Evolutionary conservation across 345 rosid genomes (phyloP).

Genomic region (Rhodamnia argentea): DNA sequence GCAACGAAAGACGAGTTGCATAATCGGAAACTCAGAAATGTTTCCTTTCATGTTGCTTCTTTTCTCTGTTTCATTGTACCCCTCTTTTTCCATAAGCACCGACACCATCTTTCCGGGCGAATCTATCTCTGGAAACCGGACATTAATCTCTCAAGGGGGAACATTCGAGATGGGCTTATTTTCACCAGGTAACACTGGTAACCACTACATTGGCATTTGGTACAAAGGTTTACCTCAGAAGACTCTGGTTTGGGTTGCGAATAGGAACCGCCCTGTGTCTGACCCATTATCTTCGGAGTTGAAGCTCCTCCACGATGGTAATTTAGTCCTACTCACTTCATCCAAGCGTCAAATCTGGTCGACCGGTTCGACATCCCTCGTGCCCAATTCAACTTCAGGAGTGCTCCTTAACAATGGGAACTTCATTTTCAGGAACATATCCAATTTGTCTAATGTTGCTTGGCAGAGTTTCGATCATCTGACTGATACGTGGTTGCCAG

Average conservation of each 20-base stretch:
- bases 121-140: not conserved
- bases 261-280: not conserved
- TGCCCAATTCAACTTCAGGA: not conserved
- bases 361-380: not conserved
- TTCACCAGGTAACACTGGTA: not conserved
- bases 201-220: conserved; percentile 5
- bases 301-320: not conserved
- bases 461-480: conserved; percentile 6
- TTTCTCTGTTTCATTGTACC: not conserved
- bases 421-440: not conserved
- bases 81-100: not conserved
- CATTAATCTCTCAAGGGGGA: not conserved
- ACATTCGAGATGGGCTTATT: conserved; percentile 2
- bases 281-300: not conserved
- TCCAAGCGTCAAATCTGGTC: not conserved
- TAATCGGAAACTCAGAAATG: not conserved
- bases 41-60: not conserved
- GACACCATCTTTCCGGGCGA: not conserved
- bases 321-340: not conserved
- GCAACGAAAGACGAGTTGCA: not conserved
- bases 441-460: not conserved
- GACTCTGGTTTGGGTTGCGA: not conserved
- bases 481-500: conserved; percentile 8
- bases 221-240: not conserved
- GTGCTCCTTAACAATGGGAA: not conserved